A percentile compares a stretch with the other conserved stretches of the same genome.
phyloP scores from a whole-genome alignment of 2,329 filamentous ascomycete genomes.

The Diaporthe sp. region DNA sequence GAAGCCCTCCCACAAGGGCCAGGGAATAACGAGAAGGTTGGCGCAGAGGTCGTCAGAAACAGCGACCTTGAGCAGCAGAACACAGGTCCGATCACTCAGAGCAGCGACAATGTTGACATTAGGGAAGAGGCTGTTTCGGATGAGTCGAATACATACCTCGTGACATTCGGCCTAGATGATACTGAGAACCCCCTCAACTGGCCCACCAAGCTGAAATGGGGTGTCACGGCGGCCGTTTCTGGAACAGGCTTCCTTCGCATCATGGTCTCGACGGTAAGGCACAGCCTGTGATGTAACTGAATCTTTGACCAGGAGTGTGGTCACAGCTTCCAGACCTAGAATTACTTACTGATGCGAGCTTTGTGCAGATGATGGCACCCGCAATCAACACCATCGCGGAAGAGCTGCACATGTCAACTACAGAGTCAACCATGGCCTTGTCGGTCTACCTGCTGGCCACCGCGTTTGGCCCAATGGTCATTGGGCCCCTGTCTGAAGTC shows the following conservation, averaged over 20 bases:
- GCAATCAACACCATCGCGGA: constrained; percentile 62
- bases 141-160: constrained; percentile 27
- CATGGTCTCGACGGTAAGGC: constrained; percentile 57
- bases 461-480: constrained; percentile 59
- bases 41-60: background rate
- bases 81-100: background rate
- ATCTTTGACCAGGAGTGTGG: background rate
- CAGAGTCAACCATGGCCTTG: constrained; percentile 62
- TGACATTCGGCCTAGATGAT: constrained; percentile 48
- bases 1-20: accelerated
- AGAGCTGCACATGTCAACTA: constrained; percentile 64
- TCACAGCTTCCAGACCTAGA: background rate
- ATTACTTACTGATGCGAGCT: background rate
- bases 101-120: background rate
- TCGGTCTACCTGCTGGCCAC: constrained; percentile 60
- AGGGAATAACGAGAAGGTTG: background rate
- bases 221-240: constrained; percentile 62
- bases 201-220: constrained; percentile 60
- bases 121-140: background rate
- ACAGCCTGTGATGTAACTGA: background rate
- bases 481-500: constrained; percentile 62
- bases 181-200: constrained; percentile 56
- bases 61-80: background rate
- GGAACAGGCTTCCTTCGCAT: constrained; percentile 65
- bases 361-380: constrained; percentile 61